Evolutionary conservation across 1,284 basidiomycete species (phyloP), one percentile per base, ranked within the genome.

Genomic region (Cronartium quercuum): DNA sequence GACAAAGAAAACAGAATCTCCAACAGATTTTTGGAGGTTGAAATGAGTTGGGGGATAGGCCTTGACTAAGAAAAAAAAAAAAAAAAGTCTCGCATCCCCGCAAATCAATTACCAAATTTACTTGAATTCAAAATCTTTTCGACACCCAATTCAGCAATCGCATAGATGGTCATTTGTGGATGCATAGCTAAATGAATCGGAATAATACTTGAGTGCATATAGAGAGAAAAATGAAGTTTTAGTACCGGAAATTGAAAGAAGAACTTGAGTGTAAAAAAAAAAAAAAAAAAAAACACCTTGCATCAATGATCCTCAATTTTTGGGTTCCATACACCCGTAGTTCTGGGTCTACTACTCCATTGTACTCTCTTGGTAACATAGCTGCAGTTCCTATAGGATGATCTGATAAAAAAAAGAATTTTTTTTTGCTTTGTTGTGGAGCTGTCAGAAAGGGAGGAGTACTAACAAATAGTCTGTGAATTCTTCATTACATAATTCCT

Each of bases 281-380:
- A 40, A 21, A 47, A 29, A 34, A 55, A 42, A 29, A 3, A n/a
- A 34, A 1, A 18, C 68, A 75, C 65, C 70, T 74, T 42, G 70
- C 70, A 78, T 84, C 83, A 64, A 82, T 79, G n/a, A 84, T 81
- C 58, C 83, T 80, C 78, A 91, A 83, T 83, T 90, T 90, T 80
- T 84, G 79, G 4, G 89, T 88, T 67, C 89, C 90, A 81, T 87
- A 89, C 63, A 92, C 90, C 79, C 85, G 88, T 76, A 90, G 84
- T 76, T 87, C 85, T 1, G 81, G 47, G 77, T 82, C 82, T 7
- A 85, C 84, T 3, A 84, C 84, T 67, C 84, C 84, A 42, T 82
- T 82, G 62, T 83, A 77, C 55, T 81, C 77, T 15, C 80, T 78
- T 1, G 84, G 84, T 60, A 84, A 78, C 83, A 84, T 84, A 7